Evolutionary conservation across 2,329 filamentous ascomycete genomes (phyloP).

Genomic region (Tolypocladium guangdongense): DNA sequence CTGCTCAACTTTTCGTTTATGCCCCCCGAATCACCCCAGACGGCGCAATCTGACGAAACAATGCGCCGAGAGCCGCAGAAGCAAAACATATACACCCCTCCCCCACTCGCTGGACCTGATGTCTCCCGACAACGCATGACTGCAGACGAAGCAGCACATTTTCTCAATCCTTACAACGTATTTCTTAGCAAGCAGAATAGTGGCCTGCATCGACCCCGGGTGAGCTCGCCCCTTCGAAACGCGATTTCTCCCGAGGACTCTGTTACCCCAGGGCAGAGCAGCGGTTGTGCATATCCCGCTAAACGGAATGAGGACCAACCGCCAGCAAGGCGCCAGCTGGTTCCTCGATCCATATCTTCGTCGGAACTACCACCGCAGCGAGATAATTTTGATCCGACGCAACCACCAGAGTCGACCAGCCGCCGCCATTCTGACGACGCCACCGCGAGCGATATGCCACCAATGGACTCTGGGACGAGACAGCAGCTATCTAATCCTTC

Average conservation of each 20-base stretch:
- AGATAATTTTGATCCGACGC: neutral
- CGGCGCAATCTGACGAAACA: neutral
- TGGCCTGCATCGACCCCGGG: conserved; percentile 10
- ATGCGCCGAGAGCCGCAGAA: neutral
- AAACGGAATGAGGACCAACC: neutral
- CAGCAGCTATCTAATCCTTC: neutral
- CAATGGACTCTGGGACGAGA: neutral
- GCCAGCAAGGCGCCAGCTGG: neutral
- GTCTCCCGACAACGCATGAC: neutral
- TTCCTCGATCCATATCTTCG: neutral
- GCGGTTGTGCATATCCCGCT: neutral
- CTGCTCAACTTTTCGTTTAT: conserved; percentile 5
- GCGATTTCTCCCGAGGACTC: conserved; percentile 5
- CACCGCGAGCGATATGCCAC: neutral
- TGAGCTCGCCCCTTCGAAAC: conserved; percentile 16
- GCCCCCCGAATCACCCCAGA: neutral
- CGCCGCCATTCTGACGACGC: neutral
- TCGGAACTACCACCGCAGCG: neutral
- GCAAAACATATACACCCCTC: neutral
- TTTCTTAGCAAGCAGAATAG: conserved; percentile 6
- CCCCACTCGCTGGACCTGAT: neutral
- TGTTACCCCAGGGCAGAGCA: neutral
- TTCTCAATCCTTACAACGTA: conserved; percentile 14
- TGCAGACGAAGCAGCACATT: conserved; percentile 2
- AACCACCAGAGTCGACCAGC: neutral